Conservation (phyloP, 1,284 basidiomycete genomes). For the Pseudozyma hubeiensis region DNA sequence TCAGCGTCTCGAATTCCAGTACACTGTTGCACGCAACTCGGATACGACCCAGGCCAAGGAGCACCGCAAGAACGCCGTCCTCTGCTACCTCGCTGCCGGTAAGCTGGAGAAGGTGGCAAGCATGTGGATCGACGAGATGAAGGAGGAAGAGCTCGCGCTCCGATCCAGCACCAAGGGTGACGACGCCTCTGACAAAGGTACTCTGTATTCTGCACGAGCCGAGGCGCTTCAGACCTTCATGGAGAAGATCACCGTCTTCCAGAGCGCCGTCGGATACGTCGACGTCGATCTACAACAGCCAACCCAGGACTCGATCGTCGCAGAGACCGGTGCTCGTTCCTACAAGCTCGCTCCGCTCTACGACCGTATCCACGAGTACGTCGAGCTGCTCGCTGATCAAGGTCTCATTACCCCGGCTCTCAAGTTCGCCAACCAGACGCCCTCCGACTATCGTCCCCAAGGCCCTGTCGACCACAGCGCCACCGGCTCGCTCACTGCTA, state of each 20-base stretch:
- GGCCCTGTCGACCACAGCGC: slow-evolving; percentile 21
- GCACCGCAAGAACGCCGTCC: slow-evolving; percentile 86
- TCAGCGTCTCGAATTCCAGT: slow-evolving; percentile 86
- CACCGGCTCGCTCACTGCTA: slow-evolving; percentile 24
- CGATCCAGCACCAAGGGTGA: slow-evolving; percentile 27
- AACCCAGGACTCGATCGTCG: slow-evolving; percentile 70
- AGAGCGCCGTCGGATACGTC: slow-evolving; percentile 85
- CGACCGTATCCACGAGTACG: slow-evolving; percentile 95
- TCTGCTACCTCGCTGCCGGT: slow-evolving; percentile 87
- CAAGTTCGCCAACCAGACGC: slow-evolving; percentile 83
- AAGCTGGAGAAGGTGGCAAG: slow-evolving; percentile 87
- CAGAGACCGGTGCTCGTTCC: slow-evolving; percentile 74
- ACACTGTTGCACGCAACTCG: slow-evolving; percentile 70
- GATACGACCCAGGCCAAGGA: slow-evolving; percentile 71
- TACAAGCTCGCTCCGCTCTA: slow-evolving; percentile 90
- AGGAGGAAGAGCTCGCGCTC: slow-evolving; percentile 79
- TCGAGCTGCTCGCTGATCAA: slow-evolving; percentile 88
- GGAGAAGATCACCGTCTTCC: slow-evolving; percentile 96
- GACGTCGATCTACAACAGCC: slow-evolving; percentile 79
- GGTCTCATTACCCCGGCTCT: slow-evolving; percentile 87
- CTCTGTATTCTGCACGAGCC: slow-evolving; percentile 82
- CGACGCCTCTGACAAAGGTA: slow-evolving; percentile 39
- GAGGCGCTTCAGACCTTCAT: slow-evolving; percentile 91
- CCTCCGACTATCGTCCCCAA: slow-evolving; percentile 77
- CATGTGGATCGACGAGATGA: slow-evolving; percentile 93